These are phyloP conservation scores for Datisca glomerata DNA, from an alignment of 306 rosid genomes.

Conservation along the genomic window DNA sequence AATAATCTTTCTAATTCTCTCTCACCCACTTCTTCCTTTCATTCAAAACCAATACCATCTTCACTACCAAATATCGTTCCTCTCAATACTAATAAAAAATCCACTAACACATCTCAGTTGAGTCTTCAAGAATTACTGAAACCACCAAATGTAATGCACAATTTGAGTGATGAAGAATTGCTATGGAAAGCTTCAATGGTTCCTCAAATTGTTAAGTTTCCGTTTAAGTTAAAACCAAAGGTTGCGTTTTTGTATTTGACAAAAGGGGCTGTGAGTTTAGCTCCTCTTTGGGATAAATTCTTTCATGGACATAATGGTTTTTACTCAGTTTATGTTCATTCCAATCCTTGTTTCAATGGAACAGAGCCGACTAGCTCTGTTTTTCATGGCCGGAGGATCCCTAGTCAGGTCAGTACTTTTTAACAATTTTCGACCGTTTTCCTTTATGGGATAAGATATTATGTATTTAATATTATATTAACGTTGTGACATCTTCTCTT, in stretches of 20 bases:
- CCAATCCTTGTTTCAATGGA: slow-evolving; percentile 33
- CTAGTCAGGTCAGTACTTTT: slow-evolving; percentile 55
- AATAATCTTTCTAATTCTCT: slow-evolving; percentile 6
- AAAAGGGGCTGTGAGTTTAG: slow-evolving; percentile 43
- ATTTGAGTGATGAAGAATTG: slow-evolving; percentile 64
- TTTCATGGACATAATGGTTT: slow-evolving; percentile 47
- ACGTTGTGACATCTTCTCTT: no score
- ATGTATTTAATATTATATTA: no score
- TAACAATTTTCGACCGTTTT: no score
- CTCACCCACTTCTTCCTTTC: not conserved
- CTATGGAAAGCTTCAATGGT: slow-evolving; percentile 66
- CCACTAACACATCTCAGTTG: no score
- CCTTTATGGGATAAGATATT: no score
- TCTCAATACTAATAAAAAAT: no score
- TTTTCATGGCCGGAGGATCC: slow-evolving; percentile 50
- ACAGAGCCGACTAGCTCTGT: slow-evolving; percentile 32
- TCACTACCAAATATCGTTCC: no score
- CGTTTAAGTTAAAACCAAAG: slow-evolving; percentile 35
- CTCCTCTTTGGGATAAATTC: slow-evolving; percentile 76
- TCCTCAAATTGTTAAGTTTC: slow-evolving; percentile 22
- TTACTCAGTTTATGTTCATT: slow-evolving; percentile 65
- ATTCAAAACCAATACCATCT: no score
- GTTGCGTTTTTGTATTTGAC: slow-evolving; percentile 80
- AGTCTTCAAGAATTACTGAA: not conserved
- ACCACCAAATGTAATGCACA: slow-evolving; percentile 33